Evolutionary conservation across 495 filamentous ascomycete species (phyloP), one percentile per base, ranked within the genome.

Genomic region (Annulohypoxylon maeteangense): DNA sequence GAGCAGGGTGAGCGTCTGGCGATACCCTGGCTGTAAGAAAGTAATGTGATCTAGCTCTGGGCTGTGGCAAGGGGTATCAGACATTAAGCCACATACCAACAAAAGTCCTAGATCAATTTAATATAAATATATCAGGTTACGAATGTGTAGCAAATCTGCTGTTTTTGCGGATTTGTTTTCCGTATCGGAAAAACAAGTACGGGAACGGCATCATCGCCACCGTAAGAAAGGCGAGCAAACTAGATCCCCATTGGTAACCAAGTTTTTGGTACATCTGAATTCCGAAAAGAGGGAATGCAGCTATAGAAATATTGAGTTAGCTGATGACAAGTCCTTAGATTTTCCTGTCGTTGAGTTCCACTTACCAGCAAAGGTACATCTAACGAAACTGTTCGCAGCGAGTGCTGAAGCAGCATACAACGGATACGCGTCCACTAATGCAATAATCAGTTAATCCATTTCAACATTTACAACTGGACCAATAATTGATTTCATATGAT

Each of bases 331-430:
- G 0, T 23, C 55, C 45, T 60, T 18, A 18, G 3, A 1, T 2
- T 0, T 11, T 50, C 29, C 40, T 12, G 32, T 29, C 12, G 1
- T 29, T 16, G 1, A 31, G 22, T 59, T 22, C 20, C 70, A 94
- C 71, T 88, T 89, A 75, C 93, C 94, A 65, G 90, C 95, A 83
- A 98, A 98, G 65, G 80, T 85, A 62, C 91, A 92, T 60, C 95
- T 86, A 50, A 90, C 86, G 79, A 97, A 93, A 55, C 88, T 90
- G 78, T 99, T 99, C 31, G 93, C 93, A 29, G 95, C 93, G 68
- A 98, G 81, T 6, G 94, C 93, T 48, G 87, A 91, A 25, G 95
- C 95, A 27, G 95, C 93, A 82, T 94, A 98, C 16, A 90, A 80
- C 4, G 95, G 94, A 78, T 97, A 95, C n/a, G 91, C 91, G 78